phyloP scores from a whole-genome alignment of 768 basidiomycete genomes.

The Tricholomella constricta region DNA sequence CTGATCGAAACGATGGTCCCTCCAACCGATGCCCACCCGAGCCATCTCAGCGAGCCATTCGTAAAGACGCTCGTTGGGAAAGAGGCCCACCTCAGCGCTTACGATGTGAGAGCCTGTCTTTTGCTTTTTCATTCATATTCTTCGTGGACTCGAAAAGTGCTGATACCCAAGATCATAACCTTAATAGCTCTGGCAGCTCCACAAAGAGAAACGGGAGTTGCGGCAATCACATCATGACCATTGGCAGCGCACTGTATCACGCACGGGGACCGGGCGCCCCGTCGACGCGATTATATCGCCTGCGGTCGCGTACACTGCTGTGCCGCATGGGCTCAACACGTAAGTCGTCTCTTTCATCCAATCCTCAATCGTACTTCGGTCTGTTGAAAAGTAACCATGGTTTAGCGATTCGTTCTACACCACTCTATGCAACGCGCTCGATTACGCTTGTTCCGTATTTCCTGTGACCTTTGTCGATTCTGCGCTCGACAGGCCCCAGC shows the following conservation, averaged over 20 bases:
- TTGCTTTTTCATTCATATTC: conserved; percentile 9
- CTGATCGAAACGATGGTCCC: conserved; percentile 56
- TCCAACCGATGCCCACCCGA: conserved; percentile 20
- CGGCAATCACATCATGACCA: conserved; percentile 63
- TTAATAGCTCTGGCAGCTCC: conserved; percentile 63
- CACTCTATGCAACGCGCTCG: conserved; percentile 62
- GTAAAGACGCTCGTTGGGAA: conserved; percentile 48
- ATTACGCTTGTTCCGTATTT: conserved; percentile 59
- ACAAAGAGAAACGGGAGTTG: conserved; percentile 49
- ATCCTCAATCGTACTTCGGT: neutral
- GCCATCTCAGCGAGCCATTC: conserved; percentile 41
- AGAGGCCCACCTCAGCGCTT: conserved; percentile 38
- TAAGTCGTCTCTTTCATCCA: conserved; percentile 27
- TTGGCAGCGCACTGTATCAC: conserved; percentile 53
- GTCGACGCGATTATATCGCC: conserved; percentile 76
- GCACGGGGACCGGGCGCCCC: conserved; percentile 66
- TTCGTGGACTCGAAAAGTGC: no score
- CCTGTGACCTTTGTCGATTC: conserved; percentile 69
- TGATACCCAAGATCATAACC: conserved; percentile 19
- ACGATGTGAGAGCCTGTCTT: conserved; percentile 36
- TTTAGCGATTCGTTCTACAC: conserved; percentile 63
- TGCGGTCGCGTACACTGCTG: conserved; percentile 57
- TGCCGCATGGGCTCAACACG: conserved; percentile 64
- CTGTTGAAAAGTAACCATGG: neutral
- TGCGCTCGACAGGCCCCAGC: conserved; percentile 45